Conservation (phyloP, 371 early-diverging fungal species). For the Mycotypha africana region DNA sequence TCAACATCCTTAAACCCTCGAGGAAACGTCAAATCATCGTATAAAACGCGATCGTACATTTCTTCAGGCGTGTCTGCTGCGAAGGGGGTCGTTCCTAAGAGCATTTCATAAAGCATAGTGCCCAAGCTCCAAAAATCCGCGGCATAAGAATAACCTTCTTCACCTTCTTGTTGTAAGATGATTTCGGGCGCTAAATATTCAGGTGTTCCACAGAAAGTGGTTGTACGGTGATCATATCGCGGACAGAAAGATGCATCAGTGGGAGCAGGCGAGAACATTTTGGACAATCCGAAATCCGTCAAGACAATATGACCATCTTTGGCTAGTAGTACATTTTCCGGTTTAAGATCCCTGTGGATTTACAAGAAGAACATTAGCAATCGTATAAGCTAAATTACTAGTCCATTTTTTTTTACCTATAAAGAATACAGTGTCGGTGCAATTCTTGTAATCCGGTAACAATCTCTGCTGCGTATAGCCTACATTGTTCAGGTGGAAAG, state of each 20-base stretch:
- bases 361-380: too few species aligned
- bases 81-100: conserved; percentile 69
- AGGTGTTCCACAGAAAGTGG: conserved; percentile 93
- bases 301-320: conserved; percentile 69
- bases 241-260: too few species aligned
- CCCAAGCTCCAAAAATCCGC: conserved; percentile 99
- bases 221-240: conserved; percentile 52
- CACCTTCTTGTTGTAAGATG: conserved; percentile 58
- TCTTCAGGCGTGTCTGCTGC: conserved; percentile 62
- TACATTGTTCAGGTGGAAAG: conserved; percentile 37
- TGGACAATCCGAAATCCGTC: conserved; percentile 72
- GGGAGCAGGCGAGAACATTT: conserved; percentile 45
- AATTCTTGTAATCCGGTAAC: conserved; percentile 72
- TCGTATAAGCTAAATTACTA: too few species aligned
- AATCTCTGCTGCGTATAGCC: conserved; percentile 77
- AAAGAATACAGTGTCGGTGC: conserved; percentile 71
- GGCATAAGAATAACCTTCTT: conserved; percentile 74
- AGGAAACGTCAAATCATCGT: conserved; percentile 68
- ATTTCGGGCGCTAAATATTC: conserved; percentile 93
- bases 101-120: conserved; percentile 84
- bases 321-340: conserved; percentile 63
- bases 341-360: conserved; percentile 66
- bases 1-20: conserved; percentile 31
- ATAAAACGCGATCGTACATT: conserved; percentile 76
- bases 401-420: too few species aligned